Base-by-base conservation (phyloP, 2,329 filamentous ascomycete genomes). In the Exutisphaerella laricina region DNA sequence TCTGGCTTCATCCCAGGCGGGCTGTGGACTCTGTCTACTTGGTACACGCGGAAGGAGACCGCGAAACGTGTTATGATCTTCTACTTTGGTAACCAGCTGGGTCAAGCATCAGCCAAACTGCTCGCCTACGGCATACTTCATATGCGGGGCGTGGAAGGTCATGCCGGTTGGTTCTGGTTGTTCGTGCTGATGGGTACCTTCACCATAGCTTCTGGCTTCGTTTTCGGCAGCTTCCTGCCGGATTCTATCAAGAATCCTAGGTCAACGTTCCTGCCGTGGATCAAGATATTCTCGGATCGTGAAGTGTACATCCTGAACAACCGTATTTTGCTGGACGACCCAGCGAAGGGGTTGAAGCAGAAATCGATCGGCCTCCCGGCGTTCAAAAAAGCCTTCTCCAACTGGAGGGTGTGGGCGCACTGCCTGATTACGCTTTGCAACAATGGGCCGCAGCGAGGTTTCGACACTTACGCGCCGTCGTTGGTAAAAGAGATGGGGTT, bases 1-100 rank as follows among this genome's bases (percentile, higher is more conserved):
- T 65, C 66, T 1, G 69, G 69, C 2, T 70, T 71, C 45, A 73
- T 71, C 33, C 70, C 70, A 2, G 71, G 68, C 29, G 68, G 68
- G 5, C 57, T 73, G 2, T 74, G 66, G 56, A 72, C 71, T 0
- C 64, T 74, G 1, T 72, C 70, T 0, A 61, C 65, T 2, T 73
- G 69, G 70, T 73, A 74, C 43, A 73, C 69, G 20, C 62, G 62
- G 3, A 60, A 63, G 5, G 70, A 74, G 46, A 71, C 66, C 0
- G 69, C 66, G 36, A 71, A 70, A 52, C 58, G 70, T 2, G 70
- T 73, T 39, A 64, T 68, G 8, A 61, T 59, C 8, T 73, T 67
- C 50, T 72, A 71, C 40, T 61, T 73, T 13, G 70, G 70, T 2
- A 73, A 70, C 35, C 64, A 68, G 46, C 51, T 65, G 10, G 69